Conservation (phyloP, 257 asterid genomes). For the Marsdenia floribunda region DNA sequence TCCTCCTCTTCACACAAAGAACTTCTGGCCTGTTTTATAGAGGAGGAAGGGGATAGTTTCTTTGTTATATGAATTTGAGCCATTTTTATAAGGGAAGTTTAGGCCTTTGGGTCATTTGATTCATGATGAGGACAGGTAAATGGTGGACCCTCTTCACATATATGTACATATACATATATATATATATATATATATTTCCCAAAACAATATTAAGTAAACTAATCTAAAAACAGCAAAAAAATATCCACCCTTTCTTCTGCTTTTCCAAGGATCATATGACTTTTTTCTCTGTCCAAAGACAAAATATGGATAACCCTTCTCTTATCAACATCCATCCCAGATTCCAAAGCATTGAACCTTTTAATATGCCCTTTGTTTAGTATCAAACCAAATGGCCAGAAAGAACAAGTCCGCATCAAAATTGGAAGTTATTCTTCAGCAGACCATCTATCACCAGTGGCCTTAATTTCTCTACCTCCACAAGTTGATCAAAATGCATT, state of each 20-base stretch:
- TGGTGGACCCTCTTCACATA: constrained; percentile 11
- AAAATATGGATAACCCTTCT: not conserved
- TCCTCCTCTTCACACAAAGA: not conserved
- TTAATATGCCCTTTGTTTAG: not conserved
- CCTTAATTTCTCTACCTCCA: not conserved
- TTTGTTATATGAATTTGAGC: not conserved
- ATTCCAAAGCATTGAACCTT: not conserved
- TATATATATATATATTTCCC: not conserved
- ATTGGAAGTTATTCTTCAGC: not conserved
- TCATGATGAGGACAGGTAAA: not conserved
- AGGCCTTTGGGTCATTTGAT: not conserved
- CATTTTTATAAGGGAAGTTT: not conserved
- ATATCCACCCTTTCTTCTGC: not conserved
- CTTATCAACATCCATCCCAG: not conserved
- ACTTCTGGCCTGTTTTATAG: not conserved
- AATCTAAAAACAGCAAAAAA: not conserved
- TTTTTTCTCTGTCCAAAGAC: not conserved
- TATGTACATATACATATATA: not conserved
- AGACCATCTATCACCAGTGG: not conserved
- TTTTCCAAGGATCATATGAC: too few relatives aligned
- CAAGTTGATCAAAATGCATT: not conserved
- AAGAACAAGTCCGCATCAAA: not conserved
- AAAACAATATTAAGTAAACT: not conserved
- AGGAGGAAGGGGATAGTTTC: not conserved
- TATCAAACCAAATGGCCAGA: not conserved